These are phyloP conservation scores for Sugiyamaella marilandica DNA, from an alignment of 805 yeast genomes.

Conservation along the genomic window DNA sequence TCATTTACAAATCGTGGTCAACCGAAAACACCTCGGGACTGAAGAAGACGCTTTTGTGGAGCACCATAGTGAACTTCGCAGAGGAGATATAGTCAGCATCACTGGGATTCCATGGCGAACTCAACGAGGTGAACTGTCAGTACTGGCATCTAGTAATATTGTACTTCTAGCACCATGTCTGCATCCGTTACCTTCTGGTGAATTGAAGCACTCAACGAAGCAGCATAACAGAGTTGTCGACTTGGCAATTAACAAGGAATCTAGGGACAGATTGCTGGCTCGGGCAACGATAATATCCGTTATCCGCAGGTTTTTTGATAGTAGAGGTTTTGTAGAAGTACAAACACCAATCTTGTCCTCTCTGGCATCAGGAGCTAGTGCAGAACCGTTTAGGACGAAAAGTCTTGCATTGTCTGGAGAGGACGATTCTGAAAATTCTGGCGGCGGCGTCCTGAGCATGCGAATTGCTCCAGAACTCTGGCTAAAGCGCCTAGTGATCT, in stretches of 20 bases:
- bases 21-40: slow-evolving; percentile 40
- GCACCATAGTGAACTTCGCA: slow-evolving; percentile 41
- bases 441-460: slow-evolving; percentile 39
- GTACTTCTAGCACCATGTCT: slow-evolving; percentile 62
- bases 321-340: slow-evolving; percentile 65
- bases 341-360: slow-evolving; percentile 78
- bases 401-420: slow-evolving; percentile 51
- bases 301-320: slow-evolving; percentile 54
- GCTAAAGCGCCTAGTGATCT: slow-evolving; percentile 93
- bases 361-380: slow-evolving; percentile 82
- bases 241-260: slow-evolving; percentile 54
- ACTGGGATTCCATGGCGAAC: slow-evolving; percentile 72
- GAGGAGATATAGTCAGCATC: slow-evolving; percentile 69
- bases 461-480: slow-evolving; percentile 98
- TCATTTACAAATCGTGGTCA: slow-evolving; percentile 59
- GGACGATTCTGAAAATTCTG: slow-evolving; percentile 39
- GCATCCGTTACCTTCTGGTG: slow-evolving; percentile 61
- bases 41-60: slow-evolving; percentile 40
- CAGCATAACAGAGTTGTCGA: slow-evolving; percentile 69
- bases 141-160: slow-evolving; percentile 51
- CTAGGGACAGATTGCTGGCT: slow-evolving; percentile 44
- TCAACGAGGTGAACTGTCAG: slow-evolving; percentile 70
- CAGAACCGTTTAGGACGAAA: slow-evolving; percentile 73
- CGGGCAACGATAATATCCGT: slow-evolving; percentile 52
- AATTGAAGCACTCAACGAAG: slow-evolving; percentile 51